These are phyloP conservation scores for Kalanchoe fedtschenkoi DNA, from an alignment of 164 flowering plant species.

Conservation along the genomic window DNA sequence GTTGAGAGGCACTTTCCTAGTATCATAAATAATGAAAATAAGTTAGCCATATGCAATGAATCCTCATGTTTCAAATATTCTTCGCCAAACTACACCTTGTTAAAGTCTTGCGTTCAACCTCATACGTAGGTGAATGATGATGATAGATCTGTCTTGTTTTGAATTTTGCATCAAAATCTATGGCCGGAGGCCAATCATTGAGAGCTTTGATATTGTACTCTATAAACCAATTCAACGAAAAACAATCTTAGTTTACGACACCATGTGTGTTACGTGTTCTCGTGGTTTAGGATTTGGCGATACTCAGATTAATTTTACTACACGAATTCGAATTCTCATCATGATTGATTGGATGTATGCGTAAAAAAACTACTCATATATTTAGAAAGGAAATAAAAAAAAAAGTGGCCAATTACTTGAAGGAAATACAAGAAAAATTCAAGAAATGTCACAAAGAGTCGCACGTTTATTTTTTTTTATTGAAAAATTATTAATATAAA, in stretches of 20 bases:
- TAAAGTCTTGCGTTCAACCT: not conserved
- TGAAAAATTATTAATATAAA: no score
- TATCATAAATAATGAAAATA: not conserved
- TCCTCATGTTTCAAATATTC: not conserved
- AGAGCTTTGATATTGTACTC: no score
- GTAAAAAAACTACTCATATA: no score
- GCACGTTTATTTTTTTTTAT: no score
- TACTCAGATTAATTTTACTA: not conserved
- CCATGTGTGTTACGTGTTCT: no score
- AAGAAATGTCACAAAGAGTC: not conserved
- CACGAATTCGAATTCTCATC: not conserved
- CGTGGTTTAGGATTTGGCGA: no score
- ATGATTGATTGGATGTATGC: no score
- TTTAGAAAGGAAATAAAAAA: no score
- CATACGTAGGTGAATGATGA: not conserved
- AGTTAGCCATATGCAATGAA: conserved; percentile 1
- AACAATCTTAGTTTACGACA: no score
- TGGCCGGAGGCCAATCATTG: not conserved
- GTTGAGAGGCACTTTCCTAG: not conserved
- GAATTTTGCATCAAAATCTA: not conserved
- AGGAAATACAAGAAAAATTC: not conserved
- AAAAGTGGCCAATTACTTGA: no score
- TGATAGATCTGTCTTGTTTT: not conserved
- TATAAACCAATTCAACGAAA: no score
- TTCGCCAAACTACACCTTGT: not conserved